Conservation (phyloP, 805 yeast species). For the Isabelozyma pseudorhagii region DNA sequence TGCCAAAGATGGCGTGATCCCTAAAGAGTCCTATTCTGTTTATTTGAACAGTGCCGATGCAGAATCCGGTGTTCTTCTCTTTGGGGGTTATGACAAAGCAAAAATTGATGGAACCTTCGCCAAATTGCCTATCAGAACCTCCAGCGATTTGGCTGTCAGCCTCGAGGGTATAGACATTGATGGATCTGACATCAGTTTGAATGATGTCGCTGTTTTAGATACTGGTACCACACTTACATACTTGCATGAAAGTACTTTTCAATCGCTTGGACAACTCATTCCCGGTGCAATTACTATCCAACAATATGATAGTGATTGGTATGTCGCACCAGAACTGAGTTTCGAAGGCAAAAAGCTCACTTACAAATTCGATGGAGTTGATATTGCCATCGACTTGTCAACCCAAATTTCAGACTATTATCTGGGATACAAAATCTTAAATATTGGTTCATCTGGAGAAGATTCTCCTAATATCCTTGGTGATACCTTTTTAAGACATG, state of each 20-base stretch:
- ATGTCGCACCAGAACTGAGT: too few relatives aligned
- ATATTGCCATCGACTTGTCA: conserved; percentile 10
- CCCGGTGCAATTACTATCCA: neutral
- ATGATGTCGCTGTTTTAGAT: neutral
- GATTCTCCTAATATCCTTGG: conserved; percentile 39
- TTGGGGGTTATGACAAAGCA: conserved; percentile 26
- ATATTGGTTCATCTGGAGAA: neutral
- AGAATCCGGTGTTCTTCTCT: conserved; percentile 20
- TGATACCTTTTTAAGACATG: conserved; percentile 60
- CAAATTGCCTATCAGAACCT: too few relatives aligned
- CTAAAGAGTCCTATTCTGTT: conserved; percentile 34
- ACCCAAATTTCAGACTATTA: neutral
- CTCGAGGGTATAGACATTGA: too few relatives aligned
- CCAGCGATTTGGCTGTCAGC: too few relatives aligned
- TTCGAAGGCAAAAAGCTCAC: neutral
- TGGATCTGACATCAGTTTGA: neutral
- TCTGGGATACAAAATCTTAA: neutral
- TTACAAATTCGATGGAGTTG: conserved; percentile 14
- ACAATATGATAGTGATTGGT: neutral
- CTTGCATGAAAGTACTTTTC: neutral
- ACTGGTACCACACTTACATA: conserved; percentile 3
- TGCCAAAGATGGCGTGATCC: conserved; percentile 29
- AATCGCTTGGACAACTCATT: neutral
- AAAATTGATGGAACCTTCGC: conserved; percentile 15
- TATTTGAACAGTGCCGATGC: conserved; percentile 22